Base-by-base conservation (phyloP, 495 filamentous ascomycete genomes). In the Barbatosphaeria neglecta region DNA sequence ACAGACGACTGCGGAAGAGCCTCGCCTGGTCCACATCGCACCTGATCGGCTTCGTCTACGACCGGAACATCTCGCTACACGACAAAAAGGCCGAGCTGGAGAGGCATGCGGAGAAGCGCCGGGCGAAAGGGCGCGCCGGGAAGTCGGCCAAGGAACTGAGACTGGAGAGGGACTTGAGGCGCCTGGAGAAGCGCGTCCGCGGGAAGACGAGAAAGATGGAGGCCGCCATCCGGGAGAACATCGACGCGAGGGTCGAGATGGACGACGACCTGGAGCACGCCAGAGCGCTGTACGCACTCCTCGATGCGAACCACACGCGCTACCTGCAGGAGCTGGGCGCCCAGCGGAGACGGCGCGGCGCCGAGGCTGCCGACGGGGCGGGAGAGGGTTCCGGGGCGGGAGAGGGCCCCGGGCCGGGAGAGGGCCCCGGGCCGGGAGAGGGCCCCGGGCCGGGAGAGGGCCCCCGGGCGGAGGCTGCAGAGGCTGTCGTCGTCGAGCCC, bases 21-120 rank as follows among this genome's bases (percentile, higher is more conserved):
- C 51, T 71, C 40, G 48, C 48, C 37, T 52, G 62, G 28, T 55
- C 68, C 50, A 52, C 64, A 46, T 52, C 46, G 13, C 47, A 59
- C 19, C 55, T 72, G 22, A 63, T 56, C 19, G 55, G 60, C 37
- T 59, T 55, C 9, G 61, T 66, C 19, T 68, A 75, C 35, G 73
- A 77, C 56, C 72, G 79, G 39, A 77, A 78, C 46, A 73, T 69
- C 24, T 54, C 64, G 7, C 58, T 65, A 28, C 69, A 62, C n/a
- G 59, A 72, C 18, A 70, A 73, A 0, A 75, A 76, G 50, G 69
- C 66, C 37, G 67, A 59, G 20, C 66, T 68, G 4, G 61, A 59
- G 22, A 61, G 65, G 15, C 23, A 56, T 16, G 46, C 43, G 9
- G 51, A 63, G 23, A 67, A 59, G 43, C 58, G 58, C 6, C 53